Conservation (phyloP, 2,329 filamentous ascomycete genomes). For the Didymella glomerata region DNA sequence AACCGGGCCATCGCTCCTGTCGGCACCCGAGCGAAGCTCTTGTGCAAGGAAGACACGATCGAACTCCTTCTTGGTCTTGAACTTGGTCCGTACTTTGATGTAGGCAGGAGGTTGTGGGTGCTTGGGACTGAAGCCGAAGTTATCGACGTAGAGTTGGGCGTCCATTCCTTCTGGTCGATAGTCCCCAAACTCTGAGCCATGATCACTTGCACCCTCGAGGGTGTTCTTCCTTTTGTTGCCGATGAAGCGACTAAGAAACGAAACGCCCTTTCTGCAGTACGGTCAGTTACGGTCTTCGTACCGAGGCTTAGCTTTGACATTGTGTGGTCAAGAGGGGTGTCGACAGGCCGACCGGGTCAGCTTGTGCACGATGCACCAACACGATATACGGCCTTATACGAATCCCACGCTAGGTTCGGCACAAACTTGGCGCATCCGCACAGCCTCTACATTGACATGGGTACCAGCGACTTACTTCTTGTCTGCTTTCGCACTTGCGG, state of each 20-base stretch:
- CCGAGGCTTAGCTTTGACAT: constrained; percentile 3
- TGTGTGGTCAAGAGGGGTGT: background rate
- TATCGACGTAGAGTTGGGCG: constrained; percentile 79
- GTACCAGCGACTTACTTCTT: constrained; percentile 47
- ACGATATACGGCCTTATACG: constrained; percentile 23
- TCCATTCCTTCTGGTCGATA: constrained; percentile 80
- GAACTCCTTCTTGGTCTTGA: constrained; percentile 84
- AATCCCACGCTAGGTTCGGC: constrained; percentile 7
- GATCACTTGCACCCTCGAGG: constrained; percentile 60
- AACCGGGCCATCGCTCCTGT: constrained; percentile 40
- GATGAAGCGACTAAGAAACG: constrained; percentile 89
- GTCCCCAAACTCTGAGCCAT: constrained; percentile 75
- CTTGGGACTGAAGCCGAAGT: constrained; percentile 79
- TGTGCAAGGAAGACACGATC: constrained; percentile 91
- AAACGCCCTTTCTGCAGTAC: constrained; percentile 76
- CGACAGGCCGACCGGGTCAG: constrained; percentile 5
- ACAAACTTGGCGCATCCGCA: background rate
- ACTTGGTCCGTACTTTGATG: constrained; percentile 81
- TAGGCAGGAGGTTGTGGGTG: constrained; percentile 91
- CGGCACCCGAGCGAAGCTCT: constrained; percentile 72
- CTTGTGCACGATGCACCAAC: constrained; percentile 9
- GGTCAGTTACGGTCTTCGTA: constrained; percentile 22
- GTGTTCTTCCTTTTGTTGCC: constrained; percentile 76
- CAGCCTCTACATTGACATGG: background rate
- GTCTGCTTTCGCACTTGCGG: constrained; percentile 38